A percentile compares a stretch with the other conserved stretches of the same genome.
phyloP scores from a whole-genome alignment of 306 rosid genomes.

The Malus fusca region DNA sequence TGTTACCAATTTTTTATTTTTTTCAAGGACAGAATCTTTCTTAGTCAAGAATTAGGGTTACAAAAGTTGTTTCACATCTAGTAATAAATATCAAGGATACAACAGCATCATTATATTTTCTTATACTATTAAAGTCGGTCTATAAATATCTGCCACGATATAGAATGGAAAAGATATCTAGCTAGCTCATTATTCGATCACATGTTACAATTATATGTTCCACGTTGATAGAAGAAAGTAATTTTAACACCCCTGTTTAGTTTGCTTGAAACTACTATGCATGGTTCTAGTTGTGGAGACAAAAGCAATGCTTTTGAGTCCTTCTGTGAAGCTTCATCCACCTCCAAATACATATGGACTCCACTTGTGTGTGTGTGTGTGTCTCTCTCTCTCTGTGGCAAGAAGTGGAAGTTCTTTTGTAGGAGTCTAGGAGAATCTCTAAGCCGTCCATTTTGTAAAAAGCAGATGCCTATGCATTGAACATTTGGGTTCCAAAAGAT shows the following conservation, averaged over 20 bases:
- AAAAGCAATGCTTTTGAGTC: too few species aligned
- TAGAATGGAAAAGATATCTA: neutral
- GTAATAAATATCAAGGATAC: neutral
- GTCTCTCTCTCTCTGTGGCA: neutral
- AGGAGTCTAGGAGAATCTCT: neutral
- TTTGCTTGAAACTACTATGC: too few species aligned
- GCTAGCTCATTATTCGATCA: too few species aligned
- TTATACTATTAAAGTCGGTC: neutral
- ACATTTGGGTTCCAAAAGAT: neutral
- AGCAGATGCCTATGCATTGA: slow-evolving; percentile 18
- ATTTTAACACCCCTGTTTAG: too few species aligned
- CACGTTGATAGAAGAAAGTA: too few species aligned
- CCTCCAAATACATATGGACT: too few species aligned
- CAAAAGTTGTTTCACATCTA: neutral
- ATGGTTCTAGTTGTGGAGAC: too few species aligned
- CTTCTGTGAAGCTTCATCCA: neutral
- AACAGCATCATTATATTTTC: neutral
- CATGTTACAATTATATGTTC: too few species aligned
- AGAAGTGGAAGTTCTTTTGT: neutral
- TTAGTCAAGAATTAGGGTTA: neutral
- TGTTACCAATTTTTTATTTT: neutral
- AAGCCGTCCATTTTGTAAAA: neutral
- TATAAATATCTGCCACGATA: neutral
- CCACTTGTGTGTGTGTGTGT: too few species aligned
- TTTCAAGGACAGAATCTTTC: neutral